These are phyloP conservation scores for Candida sonorensis DNA, from an alignment of 805 yeast species.

Conservation along the genomic window DNA sequence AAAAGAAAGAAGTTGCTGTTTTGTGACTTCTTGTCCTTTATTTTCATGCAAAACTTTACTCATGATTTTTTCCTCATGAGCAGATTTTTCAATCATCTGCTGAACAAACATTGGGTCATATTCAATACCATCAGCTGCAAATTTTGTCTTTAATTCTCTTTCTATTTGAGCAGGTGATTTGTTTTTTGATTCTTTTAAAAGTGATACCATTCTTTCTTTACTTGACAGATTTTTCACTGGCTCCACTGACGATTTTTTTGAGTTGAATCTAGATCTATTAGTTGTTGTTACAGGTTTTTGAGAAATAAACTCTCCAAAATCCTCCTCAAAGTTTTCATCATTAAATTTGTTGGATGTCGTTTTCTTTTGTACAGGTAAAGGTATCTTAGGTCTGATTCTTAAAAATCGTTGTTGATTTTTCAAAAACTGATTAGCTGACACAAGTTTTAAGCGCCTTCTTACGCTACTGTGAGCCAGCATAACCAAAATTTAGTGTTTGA, in stretches of 20 bases:
- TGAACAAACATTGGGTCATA: constrained; percentile 25
- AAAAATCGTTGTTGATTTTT: constrained; percentile 1
- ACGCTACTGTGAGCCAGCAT: too few relatives aligned
- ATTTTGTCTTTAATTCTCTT: constrained; percentile 17
- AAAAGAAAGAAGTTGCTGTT: constrained; percentile 16
- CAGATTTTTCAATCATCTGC: constrained; percentile 18
- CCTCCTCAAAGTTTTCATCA: background rate
- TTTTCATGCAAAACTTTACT: constrained; percentile 9
- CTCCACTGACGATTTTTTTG: background rate
- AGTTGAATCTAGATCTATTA: background rate
- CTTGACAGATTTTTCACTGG: background rate
- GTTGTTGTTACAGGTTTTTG: background rate
- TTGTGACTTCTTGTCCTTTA: constrained; percentile 9
- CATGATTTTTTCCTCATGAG: constrained; percentile 13
- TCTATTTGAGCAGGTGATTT: constrained; percentile 23
- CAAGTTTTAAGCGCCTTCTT: background rate
- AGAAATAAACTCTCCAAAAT: background rate
- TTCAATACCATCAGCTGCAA: constrained; percentile 21
- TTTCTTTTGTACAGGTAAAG: background rate
- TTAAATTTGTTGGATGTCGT: background rate
- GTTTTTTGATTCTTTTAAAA: constrained; percentile 1
- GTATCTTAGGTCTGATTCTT: constrained; percentile 1
- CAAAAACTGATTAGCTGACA: background rate
- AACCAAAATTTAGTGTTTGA: too few relatives aligned
- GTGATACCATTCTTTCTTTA: background rate